Percentiles rank a stretch among this genome's conserved stretches.
phyloP scores from a whole-genome alignment of 2,329 filamentous ascomycete genomes.

The Colletotrichum chrysophilum region DNA sequence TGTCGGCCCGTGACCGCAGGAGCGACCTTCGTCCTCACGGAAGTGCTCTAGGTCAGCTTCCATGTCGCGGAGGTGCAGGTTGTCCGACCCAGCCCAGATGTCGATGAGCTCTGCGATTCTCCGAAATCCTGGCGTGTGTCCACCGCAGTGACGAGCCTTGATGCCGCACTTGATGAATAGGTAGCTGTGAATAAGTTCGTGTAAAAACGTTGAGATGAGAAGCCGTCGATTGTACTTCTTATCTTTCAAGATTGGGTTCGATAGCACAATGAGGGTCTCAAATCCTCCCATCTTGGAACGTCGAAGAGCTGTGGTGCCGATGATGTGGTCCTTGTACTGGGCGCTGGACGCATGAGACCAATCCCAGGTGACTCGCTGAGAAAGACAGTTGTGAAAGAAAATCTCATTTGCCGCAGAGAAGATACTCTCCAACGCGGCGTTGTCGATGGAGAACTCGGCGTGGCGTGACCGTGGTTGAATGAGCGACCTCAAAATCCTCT shows the following conservation, averaged over 20 bases:
- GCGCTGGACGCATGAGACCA: constrained; percentile 59
- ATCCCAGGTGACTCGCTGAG: constrained; percentile 65
- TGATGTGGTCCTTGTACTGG: constrained; percentile 59
- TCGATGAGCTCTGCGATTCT: constrained; percentile 66
- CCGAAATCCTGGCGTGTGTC: constrained; percentile 65
- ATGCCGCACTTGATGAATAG: constrained; percentile 68
- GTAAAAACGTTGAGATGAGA: constrained; percentile 68
- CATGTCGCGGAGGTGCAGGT: constrained; percentile 62
- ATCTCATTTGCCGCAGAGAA: constrained; percentile 66
- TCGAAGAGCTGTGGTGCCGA: constrained; percentile 67
- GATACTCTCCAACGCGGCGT: constrained; percentile 61
- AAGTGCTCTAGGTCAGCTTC: constrained; percentile 66
- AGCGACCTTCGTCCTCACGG: constrained; percentile 33
- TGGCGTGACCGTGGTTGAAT: constrained; percentile 55
- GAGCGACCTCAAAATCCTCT: constrained; percentile 62
- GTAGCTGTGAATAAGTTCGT: constrained; percentile 72
- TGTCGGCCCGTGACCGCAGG: constrained; percentile 10
- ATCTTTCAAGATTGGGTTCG: constrained; percentile 61
- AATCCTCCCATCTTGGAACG: constrained; percentile 54
- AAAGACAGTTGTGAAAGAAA: constrained; percentile 63
- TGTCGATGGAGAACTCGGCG: constrained; percentile 59
- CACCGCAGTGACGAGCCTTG: constrained; percentile 58
- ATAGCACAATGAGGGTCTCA: constrained; percentile 68
- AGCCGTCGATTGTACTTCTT: constrained; percentile 63
- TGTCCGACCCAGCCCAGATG: constrained; percentile 61